Evolutionary conservation across 1,284 basidiomycete species (phyloP).

Genomic region (Moniliophthora roreri): DNA sequence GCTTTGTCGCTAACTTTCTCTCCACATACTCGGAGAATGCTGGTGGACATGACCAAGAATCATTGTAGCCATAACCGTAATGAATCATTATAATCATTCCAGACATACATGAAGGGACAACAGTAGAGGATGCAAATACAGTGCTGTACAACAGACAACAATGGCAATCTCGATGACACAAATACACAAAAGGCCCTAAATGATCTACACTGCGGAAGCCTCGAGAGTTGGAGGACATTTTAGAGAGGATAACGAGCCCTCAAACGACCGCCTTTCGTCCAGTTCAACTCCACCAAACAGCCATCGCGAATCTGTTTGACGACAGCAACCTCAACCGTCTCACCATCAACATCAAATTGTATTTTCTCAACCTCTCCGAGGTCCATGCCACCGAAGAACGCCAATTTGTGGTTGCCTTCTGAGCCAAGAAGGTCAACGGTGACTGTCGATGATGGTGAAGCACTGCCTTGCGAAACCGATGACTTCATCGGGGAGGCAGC

Average conservation of each 20-base stretch:
- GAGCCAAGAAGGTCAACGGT: background rate
- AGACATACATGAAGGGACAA: background rate
- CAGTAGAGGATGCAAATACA: too few species aligned
- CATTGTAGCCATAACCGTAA: too few species aligned
- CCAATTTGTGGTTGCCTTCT: background rate
- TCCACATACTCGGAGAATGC: constrained; percentile 25
- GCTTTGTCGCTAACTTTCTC: constrained; percentile 55
- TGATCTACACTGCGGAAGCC: background rate
- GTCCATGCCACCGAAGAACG: background rate
- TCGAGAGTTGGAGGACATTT: background rate
- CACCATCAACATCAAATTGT: constrained; percentile 22
- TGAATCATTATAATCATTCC: constrained; percentile 21
- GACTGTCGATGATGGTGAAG: background rate
- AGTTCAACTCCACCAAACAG: constrained; percentile 22
- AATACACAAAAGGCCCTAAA: constrained; percentile 15
- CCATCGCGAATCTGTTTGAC: constrained; percentile 14
- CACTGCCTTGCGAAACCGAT: background rate
- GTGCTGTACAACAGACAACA: too few species aligned
- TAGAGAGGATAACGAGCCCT: background rate
- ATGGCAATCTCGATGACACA: too few species aligned
- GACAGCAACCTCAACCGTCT: constrained; percentile 10
- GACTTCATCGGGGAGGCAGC: too few species aligned
- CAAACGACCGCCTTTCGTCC: constrained; percentile 15
- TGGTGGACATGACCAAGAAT: constrained; percentile 21
- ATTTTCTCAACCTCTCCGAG: constrained; percentile 11